phyloP scores from a whole-genome alignment of 1,139 yeast genomes.

The Yamadazyma pseudoaaseri region DNA sequence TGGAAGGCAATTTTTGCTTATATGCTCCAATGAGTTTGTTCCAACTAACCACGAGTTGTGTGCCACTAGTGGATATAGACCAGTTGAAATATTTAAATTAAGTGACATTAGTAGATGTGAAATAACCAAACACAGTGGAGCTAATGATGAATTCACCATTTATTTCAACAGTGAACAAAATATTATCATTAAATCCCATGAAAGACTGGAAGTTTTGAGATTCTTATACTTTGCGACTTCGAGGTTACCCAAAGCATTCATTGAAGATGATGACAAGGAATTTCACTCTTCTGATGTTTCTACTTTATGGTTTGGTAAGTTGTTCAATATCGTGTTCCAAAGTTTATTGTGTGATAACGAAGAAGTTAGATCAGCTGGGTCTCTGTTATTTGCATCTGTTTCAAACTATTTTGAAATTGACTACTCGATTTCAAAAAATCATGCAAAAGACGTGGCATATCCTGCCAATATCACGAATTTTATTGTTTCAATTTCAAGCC shows the following conservation, averaged over 20 bases:
- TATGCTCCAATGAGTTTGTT: conserved; percentile 37
- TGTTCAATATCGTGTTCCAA: conserved; percentile 64
- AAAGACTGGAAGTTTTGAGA: conserved; percentile 66
- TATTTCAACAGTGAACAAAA: conserved; percentile 43
- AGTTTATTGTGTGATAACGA: conserved; percentile 63
- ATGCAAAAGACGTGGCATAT: conserved; percentile 64
- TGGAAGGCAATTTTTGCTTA: conserved; percentile 69
- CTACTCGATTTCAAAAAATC: conserved; percentile 56
- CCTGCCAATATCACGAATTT: conserved; percentile 71
- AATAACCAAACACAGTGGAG: conserved; percentile 48
- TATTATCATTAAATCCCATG: conserved; percentile 56
- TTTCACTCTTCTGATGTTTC: conserved; percentile 20
- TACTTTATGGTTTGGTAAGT: conserved; percentile 53
- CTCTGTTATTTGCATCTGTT: conserved; percentile 61
- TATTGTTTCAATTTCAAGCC: conserved; percentile 58
- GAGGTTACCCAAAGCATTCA: conserved; percentile 36
- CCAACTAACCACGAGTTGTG: conserved; percentile 21
- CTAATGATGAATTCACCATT: conserved; percentile 52
- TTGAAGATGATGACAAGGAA: conserved; percentile 19
- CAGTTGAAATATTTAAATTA: conserved; percentile 54
- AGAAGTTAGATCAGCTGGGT: conserved; percentile 64
- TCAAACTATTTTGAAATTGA: conserved; percentile 60
- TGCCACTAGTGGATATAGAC: conserved; percentile 35
- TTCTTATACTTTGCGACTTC: conserved; percentile 66
- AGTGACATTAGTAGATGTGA: conserved; percentile 53